Evolutionary conservation across 306 rosid genomes (phyloP), one percentile per base, ranked within the genome.

Genomic region (Cicer bijugum): DNA sequence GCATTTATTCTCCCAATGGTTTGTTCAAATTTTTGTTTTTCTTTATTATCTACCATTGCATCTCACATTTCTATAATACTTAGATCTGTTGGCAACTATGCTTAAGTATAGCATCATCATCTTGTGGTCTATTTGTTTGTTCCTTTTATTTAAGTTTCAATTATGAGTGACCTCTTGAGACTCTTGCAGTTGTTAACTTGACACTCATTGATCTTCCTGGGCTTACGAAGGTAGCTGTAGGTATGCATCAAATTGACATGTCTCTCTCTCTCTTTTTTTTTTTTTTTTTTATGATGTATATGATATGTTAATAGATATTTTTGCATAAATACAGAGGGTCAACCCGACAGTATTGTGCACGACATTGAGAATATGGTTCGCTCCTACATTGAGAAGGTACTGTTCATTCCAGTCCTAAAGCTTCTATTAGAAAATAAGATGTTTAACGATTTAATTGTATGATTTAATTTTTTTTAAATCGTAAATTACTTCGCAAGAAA

Each of bases 161-260:
- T 8, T 33, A 63, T 61, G 60, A 39, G 9, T 71, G 75, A 62
- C 79, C 72, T 15, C 55, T 75, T 80, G 43, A n/a, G 39, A 79
- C 65, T 20, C 20, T 69, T 80, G 77, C 92, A 91, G 97, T 91
- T 87, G 98, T 91, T 70, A 91, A 94, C 88, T 82, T 94, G 94
- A 94, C 98, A 8, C 96, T 94, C 59, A 68, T 94, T 80, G 98
- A 94, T 68, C 98, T 94, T 87, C 98, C 98, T 1, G 97, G 98
- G 78, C 96, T 94, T 42, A 93, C 98, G 0, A 91, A 91, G 79
- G 97, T 93, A n/a, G 96, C 98, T 42, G 94, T 93, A 45, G 98
- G 98, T 93, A 82, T 70, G 93, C 53, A 62, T 28, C 50, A 67
- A 6, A 38, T 61, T 60, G 62, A 61, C 67, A 9, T 66, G 67